Evolutionary conservation across 2,329 filamentous ascomycete species (phyloP).

Genomic region (Penicillium frequentans): DNA sequence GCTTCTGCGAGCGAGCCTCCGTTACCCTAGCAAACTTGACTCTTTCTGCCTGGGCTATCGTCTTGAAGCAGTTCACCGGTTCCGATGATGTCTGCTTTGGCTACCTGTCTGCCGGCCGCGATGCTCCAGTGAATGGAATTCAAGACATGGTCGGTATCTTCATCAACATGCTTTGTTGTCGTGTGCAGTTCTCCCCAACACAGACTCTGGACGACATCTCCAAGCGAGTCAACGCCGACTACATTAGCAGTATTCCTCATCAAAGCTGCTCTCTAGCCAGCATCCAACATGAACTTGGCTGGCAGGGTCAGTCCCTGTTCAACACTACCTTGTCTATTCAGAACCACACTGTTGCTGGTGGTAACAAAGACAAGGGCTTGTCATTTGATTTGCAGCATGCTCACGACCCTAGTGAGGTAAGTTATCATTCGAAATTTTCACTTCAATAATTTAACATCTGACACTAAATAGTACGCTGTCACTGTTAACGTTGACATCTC

Average conservation of each 20-base stretch:
- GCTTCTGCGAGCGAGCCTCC: conserved; percentile 31
- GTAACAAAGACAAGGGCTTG: conserved; percentile 25
- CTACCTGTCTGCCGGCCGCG: conserved; percentile 42
- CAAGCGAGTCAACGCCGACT: conserved; percentile 47
- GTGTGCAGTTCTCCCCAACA: conserved; percentile 40
- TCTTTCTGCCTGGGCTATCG: conserved; percentile 41
- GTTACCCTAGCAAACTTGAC: conserved; percentile 40
- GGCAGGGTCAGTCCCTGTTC: conserved; percentile 38
- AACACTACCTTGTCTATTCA: conserved; percentile 46
- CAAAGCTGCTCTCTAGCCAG: conserved; percentile 53
- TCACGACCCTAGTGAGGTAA: conserved; percentile 41
- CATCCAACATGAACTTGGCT: conserved; percentile 45
- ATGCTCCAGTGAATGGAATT: conserved; percentile 48
- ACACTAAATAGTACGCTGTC: conserved; percentile 34
- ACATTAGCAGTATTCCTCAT: conserved; percentile 48
- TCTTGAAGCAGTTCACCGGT: conserved; percentile 32
- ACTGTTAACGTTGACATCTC: conserved; percentile 42
- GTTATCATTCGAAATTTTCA: neutral
- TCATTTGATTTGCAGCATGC: conserved; percentile 33
- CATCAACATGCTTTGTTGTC: conserved; percentile 57
- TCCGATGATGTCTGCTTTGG: conserved; percentile 45
- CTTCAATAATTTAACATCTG: neutral
- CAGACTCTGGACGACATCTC: conserved; percentile 42
- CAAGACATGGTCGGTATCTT: conserved; percentile 51
- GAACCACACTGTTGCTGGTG: conserved; percentile 29